phyloP scores from a whole-genome alignment of 2,329 filamentous ascomycete species.

The Beauveria sp. region DNA sequence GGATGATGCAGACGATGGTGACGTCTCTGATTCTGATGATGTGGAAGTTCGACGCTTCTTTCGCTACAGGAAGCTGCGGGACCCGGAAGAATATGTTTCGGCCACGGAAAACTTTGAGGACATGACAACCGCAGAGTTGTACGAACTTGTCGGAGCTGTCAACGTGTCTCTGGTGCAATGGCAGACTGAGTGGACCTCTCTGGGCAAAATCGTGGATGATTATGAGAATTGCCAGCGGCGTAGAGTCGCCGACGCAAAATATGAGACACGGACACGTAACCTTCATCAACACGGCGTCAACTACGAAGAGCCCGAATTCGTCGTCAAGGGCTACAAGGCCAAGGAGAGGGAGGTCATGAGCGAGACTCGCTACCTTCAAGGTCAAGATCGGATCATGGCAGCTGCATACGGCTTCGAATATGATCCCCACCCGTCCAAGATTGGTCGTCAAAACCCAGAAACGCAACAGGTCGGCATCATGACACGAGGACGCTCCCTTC shows the following conservation, averaged over 20 bases:
- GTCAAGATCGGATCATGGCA: constrained; percentile 52
- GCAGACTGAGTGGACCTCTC: constrained; percentile 46
- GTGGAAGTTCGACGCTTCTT: constrained; percentile 26
- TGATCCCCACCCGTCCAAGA: constrained; percentile 48
- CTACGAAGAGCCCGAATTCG: constrained; percentile 44
- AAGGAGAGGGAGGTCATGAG: constrained; percentile 34
- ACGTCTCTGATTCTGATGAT: constrained; percentile 29
- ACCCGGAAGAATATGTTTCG: constrained; percentile 40
- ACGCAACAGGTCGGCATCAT: constrained; percentile 43
- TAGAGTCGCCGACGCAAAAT: constrained; percentile 39
- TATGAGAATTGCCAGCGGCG: constrained; percentile 50
- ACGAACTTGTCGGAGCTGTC: constrained; percentile 34
- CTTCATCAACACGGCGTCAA: constrained; percentile 32
- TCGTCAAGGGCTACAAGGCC: constrained; percentile 45
- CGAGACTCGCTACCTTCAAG: constrained; percentile 39
- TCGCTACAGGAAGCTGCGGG: constrained; percentile 42
- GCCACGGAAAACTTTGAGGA: constrained; percentile 43
- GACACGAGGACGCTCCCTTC: constrained; percentile 44
- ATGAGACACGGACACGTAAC: constrained; percentile 37
- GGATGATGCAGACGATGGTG: constrained; percentile 30
- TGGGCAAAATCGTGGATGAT: constrained; percentile 46
- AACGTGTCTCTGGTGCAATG: constrained; percentile 41
- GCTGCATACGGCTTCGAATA: constrained; percentile 55
- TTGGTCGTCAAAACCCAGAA: constrained; percentile 52
- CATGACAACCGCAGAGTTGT: constrained; percentile 40